Evolutionary conservation across 129 eudicot species (phyloP).

Genomic region (Solidago caesia): DNA sequence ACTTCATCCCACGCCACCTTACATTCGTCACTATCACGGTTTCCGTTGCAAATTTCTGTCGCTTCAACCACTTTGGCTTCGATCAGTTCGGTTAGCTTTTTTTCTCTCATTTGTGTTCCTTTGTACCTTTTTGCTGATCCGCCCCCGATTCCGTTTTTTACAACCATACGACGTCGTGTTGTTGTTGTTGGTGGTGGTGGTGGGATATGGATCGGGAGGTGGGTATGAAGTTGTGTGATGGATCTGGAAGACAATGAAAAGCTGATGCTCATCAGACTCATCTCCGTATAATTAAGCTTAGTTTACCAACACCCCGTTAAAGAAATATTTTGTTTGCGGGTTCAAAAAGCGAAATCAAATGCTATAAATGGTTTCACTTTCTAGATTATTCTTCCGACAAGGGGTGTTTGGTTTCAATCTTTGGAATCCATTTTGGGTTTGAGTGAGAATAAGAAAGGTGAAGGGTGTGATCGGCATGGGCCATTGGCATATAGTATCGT

Average conservation of each 20-base stretch:
- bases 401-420: no score
- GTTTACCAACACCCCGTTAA: no score
- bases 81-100: constrained; percentile 48
- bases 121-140: constrained; percentile 40
- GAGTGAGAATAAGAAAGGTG: no score
- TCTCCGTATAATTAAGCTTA: not conserved
- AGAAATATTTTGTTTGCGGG: no score
- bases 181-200: constrained; percentile 13
- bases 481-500: no score
- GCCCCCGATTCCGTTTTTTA: constrained; percentile 10
- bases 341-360: no score
- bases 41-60: constrained; percentile 39
- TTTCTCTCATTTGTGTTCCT: constrained; percentile 52
- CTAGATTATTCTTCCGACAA: no score
- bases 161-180: not conserved
- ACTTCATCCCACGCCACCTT: constrained; percentile 63
- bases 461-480: no score
- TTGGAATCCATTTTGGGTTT: no score
- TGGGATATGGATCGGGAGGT: constrained; percentile 25
- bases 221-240: not conserved
- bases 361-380: no score
- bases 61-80: constrained; percentile 47
- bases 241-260: constrained; percentile 20
- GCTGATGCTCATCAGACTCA: constrained; percentile 4
- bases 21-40: constrained; percentile 43